Evolutionary conservation across 305 asterid species (phyloP), one percentile per base, ranked within the genome.

Genomic region (Striga hermonthica): DNA sequence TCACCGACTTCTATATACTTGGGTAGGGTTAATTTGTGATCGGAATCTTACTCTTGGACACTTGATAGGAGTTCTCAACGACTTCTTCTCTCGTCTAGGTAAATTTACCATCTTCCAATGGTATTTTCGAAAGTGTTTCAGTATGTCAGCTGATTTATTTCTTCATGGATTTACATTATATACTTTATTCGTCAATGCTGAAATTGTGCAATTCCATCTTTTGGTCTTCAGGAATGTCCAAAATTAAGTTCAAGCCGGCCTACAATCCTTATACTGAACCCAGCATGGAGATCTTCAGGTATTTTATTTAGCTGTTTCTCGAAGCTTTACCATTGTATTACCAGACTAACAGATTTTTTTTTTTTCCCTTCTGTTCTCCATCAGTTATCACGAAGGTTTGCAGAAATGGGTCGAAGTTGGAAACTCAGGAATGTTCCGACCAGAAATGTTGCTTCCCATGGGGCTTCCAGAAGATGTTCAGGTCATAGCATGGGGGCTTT

Each of bases 231-330:
- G 98, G 99, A 72, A 93, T 90, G 99, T 80, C 95, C 62, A 86
- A 93, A 84, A 86, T 93, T 57, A 88, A 88, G 74, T 93, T 88
- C 87, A 93, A 93, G 83, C 95, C 97, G 61, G 99, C 97, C 53
- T 90, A 93, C 75, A 90, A 93, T 79, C 99, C 99, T 16, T 93
- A 93, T 44, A 90, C 99, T 35, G 99, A 93, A 78, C 99, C 99
- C 71, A 93, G 99, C 82, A 93, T 93, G 97, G 99, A 93, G 82
- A 93, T 93, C 68, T 93, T 93, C 88, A 87, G 98, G 98, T 89
- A 68, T 48, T 22, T 22, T 48, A 50, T 66, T 35, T 45, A 9
- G 22, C 58, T 55, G 50, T 6, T 16, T 56, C 35, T 43, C 16
- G 64, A 39, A 69, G 43, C 4, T 45, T 71, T 60, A 31, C 13